These are phyloP conservation scores for Xerocomellus dryophilus DNA, from an alignment of 768 basidiomycete species.

Conservation along the genomic window DNA sequence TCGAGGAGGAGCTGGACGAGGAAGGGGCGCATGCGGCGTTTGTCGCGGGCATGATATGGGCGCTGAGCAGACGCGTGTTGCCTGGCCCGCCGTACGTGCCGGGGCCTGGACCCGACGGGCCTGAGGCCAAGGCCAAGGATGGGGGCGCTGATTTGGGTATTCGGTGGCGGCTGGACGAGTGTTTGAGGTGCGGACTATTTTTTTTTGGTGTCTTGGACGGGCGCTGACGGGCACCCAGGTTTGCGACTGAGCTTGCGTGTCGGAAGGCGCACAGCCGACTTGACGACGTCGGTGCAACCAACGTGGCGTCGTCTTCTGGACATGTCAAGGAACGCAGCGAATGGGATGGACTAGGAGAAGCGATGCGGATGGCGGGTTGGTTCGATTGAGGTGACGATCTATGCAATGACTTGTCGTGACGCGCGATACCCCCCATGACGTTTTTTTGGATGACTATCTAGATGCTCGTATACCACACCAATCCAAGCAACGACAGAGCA, in stretches of 20 bases:
- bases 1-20: slow-evolving; percentile 56
- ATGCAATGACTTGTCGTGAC: background rate
- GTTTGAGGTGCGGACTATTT: slow-evolving; percentile 50
- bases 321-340: slow-evolving; percentile 39
- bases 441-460: background rate
- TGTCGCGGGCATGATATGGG: slow-evolving; percentile 85
- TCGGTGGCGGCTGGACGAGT: slow-evolving; percentile 80
- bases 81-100: slow-evolving; percentile 80
- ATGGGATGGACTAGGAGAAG: slow-evolving; percentile 69
- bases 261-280: slow-evolving; percentile 48
- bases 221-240: slow-evolving; percentile 41
- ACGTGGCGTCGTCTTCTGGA: slow-evolving; percentile 14
- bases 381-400: slow-evolving; percentile 42
- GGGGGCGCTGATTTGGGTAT: slow-evolving; percentile 37
- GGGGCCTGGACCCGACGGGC: slow-evolving; percentile 5
- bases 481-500: background rate
- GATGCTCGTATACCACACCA: background rate
- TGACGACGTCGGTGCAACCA: background rate
- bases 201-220: background rate
- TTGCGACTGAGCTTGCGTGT: slow-evolving; percentile 81
- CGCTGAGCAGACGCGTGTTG: slow-evolving; percentile 64
- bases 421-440: slow-evolving; percentile 8
- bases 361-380: slow-evolving; percentile 77
- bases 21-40: slow-evolving; percentile 80
- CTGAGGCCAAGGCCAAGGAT: slow-evolving; percentile 33